These are phyloP conservation scores for Pseudomonodictys pantanalensis DNA, from an alignment of 495 filamentous ascomycete species.

Conservation along the genomic window DNA sequence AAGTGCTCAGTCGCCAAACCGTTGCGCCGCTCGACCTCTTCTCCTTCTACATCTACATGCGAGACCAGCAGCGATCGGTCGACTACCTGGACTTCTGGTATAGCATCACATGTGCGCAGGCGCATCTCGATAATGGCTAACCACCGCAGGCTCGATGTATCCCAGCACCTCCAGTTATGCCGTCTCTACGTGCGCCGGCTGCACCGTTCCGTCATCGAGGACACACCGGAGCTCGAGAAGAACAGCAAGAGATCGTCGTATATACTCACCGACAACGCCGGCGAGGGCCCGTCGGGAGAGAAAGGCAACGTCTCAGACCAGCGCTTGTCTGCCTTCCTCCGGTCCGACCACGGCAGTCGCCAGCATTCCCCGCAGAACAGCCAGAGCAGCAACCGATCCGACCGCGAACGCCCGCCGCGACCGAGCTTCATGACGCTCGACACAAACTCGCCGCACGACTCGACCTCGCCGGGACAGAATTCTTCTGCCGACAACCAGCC, in stretches of 20 bases:
- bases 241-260: constrained; percentile 80
- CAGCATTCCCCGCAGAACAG: constrained; percentile 70
- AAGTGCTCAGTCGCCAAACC: constrained; percentile 88
- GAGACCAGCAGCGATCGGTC: constrained; percentile 94
- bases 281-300: constrained; percentile 50
- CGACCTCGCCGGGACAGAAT: constrained; percentile 35
- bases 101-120: neutral
- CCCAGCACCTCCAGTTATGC: constrained; percentile 97
- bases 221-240: constrained; percentile 88
- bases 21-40: constrained; percentile 92
- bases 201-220: constrained; percentile 85
- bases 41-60: constrained; percentile 99
- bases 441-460: constrained; percentile 63
- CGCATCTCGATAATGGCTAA: constrained; percentile 8
- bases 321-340: constrained; percentile 82
- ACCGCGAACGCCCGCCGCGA: constrained; percentile 57
- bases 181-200: constrained; percentile 96
- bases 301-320: constrained; percentile 68
- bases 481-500: constrained; percentile 61
- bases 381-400: constrained; percentile 41
- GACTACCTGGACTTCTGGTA: constrained; percentile 99
- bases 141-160: constrained; percentile 87
- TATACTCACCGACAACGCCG: constrained; percentile 60
- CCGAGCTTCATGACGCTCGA: constrained; percentile 67
- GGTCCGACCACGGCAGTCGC: constrained; percentile 63